phyloP scores from a whole-genome alignment of 2,329 filamentous ascomycete species.

The Trichophaea hybrida region DNA sequence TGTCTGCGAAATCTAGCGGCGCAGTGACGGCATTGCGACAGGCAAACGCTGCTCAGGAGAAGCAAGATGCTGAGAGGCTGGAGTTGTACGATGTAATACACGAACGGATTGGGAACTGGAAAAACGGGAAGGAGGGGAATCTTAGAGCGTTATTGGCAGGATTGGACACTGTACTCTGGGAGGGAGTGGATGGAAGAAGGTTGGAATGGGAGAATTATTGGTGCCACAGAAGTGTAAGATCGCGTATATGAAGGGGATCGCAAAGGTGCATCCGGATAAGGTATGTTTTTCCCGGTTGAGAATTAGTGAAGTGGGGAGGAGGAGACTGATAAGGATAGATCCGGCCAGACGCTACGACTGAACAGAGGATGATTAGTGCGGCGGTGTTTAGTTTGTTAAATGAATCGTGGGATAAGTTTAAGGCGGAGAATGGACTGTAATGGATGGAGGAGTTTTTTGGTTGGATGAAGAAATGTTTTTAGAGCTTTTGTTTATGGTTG shows the following conservation, averaged over 20 bases:
- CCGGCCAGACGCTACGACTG: conserved; percentile 48
- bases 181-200: conserved; percentile 92
- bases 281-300: conserved; percentile 39
- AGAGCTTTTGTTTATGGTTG: not conserved
- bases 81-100: conserved; percentile 76
- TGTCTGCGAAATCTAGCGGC: conserved; percentile 40
- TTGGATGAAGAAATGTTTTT: not conserved
- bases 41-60: conserved; percentile 73
- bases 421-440: conserved; percentile 50
- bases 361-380: conserved; percentile 50
- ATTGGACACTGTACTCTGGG: conserved; percentile 80
- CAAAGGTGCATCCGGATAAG: conserved; percentile 97
- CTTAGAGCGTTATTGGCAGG: conserved; percentile 74
- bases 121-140: conserved; percentile 84
- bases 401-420: conserved; percentile 61
- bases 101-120: conserved; percentile 63
- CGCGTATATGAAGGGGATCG: conserved; percentile 97
- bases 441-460: not conserved
- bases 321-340: conserved; percentile 32
- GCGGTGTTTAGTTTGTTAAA: conserved; percentile 54
- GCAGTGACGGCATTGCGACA: conserved; percentile 70
- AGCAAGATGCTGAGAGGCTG: conserved; percentile 84
- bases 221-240: conserved; percentile 94
- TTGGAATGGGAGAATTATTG: conserved; percentile 84
- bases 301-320: not conserved